Base-by-base conservation (phyloP, 805 yeast genomes). In the Lipomyces lipofer region DNA sequence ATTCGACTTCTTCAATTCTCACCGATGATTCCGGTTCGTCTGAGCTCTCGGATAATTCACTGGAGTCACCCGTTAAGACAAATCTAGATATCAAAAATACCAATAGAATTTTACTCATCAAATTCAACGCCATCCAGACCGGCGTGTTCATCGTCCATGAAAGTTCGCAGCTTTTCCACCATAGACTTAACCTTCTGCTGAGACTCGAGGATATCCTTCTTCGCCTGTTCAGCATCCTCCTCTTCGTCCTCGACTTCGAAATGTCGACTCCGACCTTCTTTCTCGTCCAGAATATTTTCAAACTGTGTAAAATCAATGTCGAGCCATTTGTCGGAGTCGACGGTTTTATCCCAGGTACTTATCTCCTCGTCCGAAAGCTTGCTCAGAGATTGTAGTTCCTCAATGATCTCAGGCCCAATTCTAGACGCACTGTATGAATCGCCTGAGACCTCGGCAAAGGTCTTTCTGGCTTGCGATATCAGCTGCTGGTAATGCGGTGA, bases 241-340 rank as follows among this genome's bases (percentile, higher is more conserved):
- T 42, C 56, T 29, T 51, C 59, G 24, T 50, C 52, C 29, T 35
- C 30, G n/a, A 45, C 52, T 3, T 48, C 59, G 2, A 49, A 15
- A n/a, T n/a, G n/a, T n/a, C n/a, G n/a, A 2, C 43, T 53, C 12
- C 38, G 45, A 19, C 38, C 19, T 30, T 46, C 40, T 48, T 51
- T 33, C 19, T 51, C 36, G 21, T 46, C 53, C 46, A 54, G 32
- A 51, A 58, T 47, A 7, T 45, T 49, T 8, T 56, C 59, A 12
- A 62, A 45, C 30, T 53, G 56, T 13, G 39, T 50, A 22, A 47
- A 43, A 15, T 54, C 57, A 15, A 49, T 52, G 29, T 60, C 45
- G 36, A 64, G 49, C 64, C 65, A 63, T 19, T 36, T 38, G 32
- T 60, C 64, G 7, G 62, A 47, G 33, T 64, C 65, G 5, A 28